Percentiles rank a stretch among this genome's conserved stretches.
Conservation (phyloP, 1,284 basidiomycete species). For the Rhodotorula sp. region DNA sequence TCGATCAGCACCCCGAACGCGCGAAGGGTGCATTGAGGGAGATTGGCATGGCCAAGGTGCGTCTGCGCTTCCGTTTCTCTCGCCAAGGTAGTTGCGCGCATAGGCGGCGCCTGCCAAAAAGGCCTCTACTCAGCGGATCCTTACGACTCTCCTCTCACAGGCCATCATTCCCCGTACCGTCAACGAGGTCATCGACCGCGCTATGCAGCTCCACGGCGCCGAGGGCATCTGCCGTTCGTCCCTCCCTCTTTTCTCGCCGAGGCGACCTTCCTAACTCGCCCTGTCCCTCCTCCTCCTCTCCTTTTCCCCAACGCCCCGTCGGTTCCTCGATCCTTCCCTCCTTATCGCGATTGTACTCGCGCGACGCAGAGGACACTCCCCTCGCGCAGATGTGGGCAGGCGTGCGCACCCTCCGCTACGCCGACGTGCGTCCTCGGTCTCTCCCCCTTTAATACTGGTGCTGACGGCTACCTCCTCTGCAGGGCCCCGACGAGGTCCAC, state of each 20-base stretch:
- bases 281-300: not conserved
- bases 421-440: slow-evolving; percentile 61
- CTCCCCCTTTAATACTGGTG: too few relatives aligned
- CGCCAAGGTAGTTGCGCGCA: too few relatives aligned
- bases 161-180: slow-evolving; percentile 91
- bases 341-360: too few relatives aligned
- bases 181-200: slow-evolving; percentile 81
- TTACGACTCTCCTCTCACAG: slow-evolving; percentile 55
- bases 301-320: not conserved
- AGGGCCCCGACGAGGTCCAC: slow-evolving; percentile 35
- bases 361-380: slow-evolving; percentile 66
- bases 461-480: not conserved
- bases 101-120: too few relatives aligned
- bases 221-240: slow-evolving; percentile 74
- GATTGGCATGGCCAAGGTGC: slow-evolving; percentile 93
- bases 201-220: slow-evolving; percentile 92
- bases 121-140: too few relatives aligned
- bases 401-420: slow-evolving; percentile 82
- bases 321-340: not conserved
- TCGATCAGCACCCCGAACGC: slow-evolving; percentile 55
- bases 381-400: slow-evolving; percentile 77
- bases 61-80: slow-evolving; percentile 22
- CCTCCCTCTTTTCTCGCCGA: too few relatives aligned
- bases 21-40: slow-evolving; percentile 96
- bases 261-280: not conserved